Evolutionary conservation across 257 asterid species (phyloP), one percentile per base, ranked within the genome.

Genomic region (Primulina tabacum): DNA sequence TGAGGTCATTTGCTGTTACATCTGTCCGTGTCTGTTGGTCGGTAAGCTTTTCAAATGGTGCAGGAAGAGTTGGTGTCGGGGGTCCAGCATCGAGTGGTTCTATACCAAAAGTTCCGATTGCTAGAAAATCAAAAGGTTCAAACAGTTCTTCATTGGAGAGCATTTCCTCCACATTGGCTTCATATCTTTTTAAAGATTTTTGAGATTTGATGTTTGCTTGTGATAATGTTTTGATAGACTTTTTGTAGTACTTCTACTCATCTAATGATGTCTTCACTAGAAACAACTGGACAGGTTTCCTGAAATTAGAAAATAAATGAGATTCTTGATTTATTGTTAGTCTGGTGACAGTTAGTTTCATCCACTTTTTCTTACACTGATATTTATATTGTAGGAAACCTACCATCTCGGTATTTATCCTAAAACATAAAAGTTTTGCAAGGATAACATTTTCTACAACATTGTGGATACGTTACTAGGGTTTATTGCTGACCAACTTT

Each of bases 31-130:
- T 71, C 78, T 77, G 81, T 75, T 71, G 74, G 75, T 70, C 50
- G 18, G 79, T 78, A 71, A 67, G 57, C n/a, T 77, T 71, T 56
- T 87, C 81, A 26, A 70, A 74, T 40, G 84, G 70, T 74, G 68
- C 69, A 2, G 85, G 78, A 62, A 92, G 82, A 37, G 89, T 85
- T 64, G 96, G 95, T 62, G 98, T 86, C 61, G 95, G 84, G 69
- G 93, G 90, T 61, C 84, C 90, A 56, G 82, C 77, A 71, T 68
- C 64, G 56, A 64, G 69, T 70, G 83, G 71, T 72, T 88, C 89
- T 77, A 74, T 74, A 53, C 95, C 96, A 5, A 92, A 83, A 77
- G 96, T 92, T 29, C 96, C 96, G 77, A 92, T 92, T 73, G 98
- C 81, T 65, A 92, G 96, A 76, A 92, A 88, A n/a, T 89, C 90